Base-by-base conservation (phyloP, 108 stramenopile species). In the Bacterosira constricta region DNA sequence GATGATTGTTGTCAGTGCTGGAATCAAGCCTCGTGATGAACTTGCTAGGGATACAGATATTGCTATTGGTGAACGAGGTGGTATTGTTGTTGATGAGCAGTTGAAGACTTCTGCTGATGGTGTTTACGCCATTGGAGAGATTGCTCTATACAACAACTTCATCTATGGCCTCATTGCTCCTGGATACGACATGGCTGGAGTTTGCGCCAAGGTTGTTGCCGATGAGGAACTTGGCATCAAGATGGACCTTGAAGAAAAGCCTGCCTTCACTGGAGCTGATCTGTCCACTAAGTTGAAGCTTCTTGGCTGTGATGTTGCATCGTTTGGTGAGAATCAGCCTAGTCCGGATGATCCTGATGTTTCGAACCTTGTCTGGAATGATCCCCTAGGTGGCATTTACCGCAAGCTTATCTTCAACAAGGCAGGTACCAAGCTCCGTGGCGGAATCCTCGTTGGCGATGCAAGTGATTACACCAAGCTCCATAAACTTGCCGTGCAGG, bases 381-480 rank as follows among this genome's bases (percentile, higher is more conserved):
- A 97, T 83, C 90, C 92, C 6, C 61, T 95, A 38, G 54, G 67
- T 44, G 90, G 91, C 12, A 82, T 95, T 60, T 97, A 97, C 85
- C 88, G 95, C 61, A 97, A 97, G 72, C 89, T 97, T 51, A 95
- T 96, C 77, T 96, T 97, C 71, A 94, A 95, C 80, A 94, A 90
- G 73, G 96, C 83, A 6, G 93, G 95, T 29, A 94, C 89, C 20
- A 86, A 80, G 25, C 86, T 97, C 8, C 75, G 89, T 6, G 96
- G 96, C 32, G 96, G 96, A 46, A 97, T 97, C 66, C 79, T 97
- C 31, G 94, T 97, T 23, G 96, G 96, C 29, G 96, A 97, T 57
- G 96, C 96, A 6, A 65, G 69, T 4, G 96, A 97, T 73, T 97
- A 95, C 86, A 79, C 78, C 49, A 81, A 70, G 26, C 89, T 97